Evolutionary conservation across 257 asterid genomes (phyloP).

Genomic region (Przewalskia tangutica): DNA sequence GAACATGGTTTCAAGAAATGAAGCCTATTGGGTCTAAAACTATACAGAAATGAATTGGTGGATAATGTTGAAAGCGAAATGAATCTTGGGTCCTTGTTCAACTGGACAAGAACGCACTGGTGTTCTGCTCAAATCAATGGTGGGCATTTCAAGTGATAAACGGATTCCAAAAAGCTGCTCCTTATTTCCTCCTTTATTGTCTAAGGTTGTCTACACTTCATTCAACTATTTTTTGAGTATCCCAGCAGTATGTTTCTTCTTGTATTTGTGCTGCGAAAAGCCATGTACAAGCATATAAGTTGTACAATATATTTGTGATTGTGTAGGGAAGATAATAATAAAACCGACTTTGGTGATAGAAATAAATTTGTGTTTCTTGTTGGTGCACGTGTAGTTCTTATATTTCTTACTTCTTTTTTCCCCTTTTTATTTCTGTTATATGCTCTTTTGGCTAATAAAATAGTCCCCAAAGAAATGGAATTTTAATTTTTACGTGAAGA

Average conservation of each 20-base stretch:
- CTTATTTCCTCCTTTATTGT: not conserved
- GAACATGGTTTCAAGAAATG: conserved; percentile 84
- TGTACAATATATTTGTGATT: not conserved
- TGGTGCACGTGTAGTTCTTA: conserved; percentile 42
- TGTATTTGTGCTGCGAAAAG: not conserved
- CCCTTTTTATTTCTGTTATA: not conserved
- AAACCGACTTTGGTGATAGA: not conserved
- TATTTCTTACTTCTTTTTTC: not conserved
- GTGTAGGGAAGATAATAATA: no score
- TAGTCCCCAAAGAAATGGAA: not conserved
- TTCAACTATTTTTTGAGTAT: not conserved
- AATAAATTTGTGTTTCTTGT: conserved; percentile 34
- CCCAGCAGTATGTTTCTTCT: not conserved
- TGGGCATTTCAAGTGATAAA: conserved; percentile 49
- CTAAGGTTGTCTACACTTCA: not conserved
- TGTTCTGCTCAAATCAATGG: conserved; percentile 40
- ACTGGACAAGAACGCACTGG: no score
- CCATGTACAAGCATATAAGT: not conserved
- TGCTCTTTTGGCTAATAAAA: no score
- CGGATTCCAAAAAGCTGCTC: no score
- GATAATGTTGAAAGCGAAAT: conserved; percentile 9
- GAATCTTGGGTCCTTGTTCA: conserved; percentile 20
- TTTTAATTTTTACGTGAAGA: not conserved
- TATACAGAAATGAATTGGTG: conserved; percentile 15
- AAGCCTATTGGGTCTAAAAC: conserved; percentile 47